These are phyloP conservation scores for Rhizophagus sp. DNA, from an alignment of 192 early-diverging fungal genomes.

Conservation along the genomic window DNA sequence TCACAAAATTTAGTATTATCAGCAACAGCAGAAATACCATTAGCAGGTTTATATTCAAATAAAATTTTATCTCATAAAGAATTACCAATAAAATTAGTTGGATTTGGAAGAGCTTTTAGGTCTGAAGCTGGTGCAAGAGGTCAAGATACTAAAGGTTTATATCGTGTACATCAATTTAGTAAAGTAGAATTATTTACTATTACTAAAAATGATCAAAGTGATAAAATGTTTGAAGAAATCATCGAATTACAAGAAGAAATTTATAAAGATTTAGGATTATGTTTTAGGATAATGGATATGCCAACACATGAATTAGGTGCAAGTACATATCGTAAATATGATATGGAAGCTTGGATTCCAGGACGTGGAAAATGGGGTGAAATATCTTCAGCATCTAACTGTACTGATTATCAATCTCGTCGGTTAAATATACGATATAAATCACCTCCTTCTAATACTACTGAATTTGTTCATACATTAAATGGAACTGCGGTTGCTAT, in stretches of 20 bases:
- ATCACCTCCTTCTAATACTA: slow-evolving; percentile 33
- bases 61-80: slow-evolving; percentile 56
- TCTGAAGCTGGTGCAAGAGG: slow-evolving; percentile 88
- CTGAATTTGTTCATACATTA: slow-evolving; percentile 84
- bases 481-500: slow-evolving; percentile 94
- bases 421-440: slow-evolving; percentile 76
- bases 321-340: slow-evolving; percentile 86
- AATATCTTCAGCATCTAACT: slow-evolving; percentile 89
- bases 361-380: slow-evolving; percentile 81
- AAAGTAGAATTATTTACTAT: slow-evolving; percentile 92
- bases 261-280: slow-evolving; percentile 78
- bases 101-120: slow-evolving; percentile 84
- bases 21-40: slow-evolving; percentile 90
- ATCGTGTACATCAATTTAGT: slow-evolving; percentile 92
- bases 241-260: slow-evolving; percentile 70
- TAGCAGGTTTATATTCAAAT: slow-evolving; percentile 81
- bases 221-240: slow-evolving; percentile 71
- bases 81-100: slow-evolving; percentile 77
- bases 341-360: slow-evolving; percentile 98
- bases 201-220: slow-evolving; percentile 62
- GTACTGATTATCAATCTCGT: slow-evolving; percentile 92
- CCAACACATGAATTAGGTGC: slow-evolving; percentile 91
- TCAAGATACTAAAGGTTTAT: slow-evolving; percentile 82
- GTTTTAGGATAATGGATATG: slow-evolving; percentile 85
- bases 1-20: slow-evolving; percentile 67